Evolutionary conservation across 208 protist genomes (phyloP).

Genomic region (Acanthamoeba castellanii): DNA sequence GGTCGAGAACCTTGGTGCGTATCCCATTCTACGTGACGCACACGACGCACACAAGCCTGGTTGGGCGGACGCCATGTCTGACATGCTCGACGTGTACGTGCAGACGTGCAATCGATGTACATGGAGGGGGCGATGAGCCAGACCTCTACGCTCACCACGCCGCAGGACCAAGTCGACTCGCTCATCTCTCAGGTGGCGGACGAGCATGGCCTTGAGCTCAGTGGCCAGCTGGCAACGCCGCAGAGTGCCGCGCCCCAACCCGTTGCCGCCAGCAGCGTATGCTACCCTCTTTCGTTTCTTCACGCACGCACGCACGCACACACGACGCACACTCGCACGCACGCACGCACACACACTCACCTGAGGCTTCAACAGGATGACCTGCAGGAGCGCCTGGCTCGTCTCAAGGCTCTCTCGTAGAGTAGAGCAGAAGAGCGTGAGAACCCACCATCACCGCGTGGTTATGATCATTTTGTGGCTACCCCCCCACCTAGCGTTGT

Average conservation of each 20-base stretch:
- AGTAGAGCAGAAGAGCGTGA: too few relatives aligned
- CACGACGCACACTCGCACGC: too few relatives aligned
- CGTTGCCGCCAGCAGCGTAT: neutral
- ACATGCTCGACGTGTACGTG: slow-evolving; percentile 93
- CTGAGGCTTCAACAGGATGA: slow-evolving; percentile 6
- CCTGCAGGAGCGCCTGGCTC: slow-evolving; percentile 39
- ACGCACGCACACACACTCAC: neutral
- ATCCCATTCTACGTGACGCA: neutral
- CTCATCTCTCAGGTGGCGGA: slow-evolving; percentile 70
- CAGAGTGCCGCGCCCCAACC: neutral
- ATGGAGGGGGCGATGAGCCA: slow-evolving; percentile 69
- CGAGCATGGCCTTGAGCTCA: slow-evolving; percentile 61
- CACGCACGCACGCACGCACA: neutral
- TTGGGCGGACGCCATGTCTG: slow-evolving; percentile 79
- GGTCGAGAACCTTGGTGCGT: slow-evolving; percentile 97
- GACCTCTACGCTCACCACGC: slow-evolving; percentile 48
- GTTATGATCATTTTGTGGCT: too few relatives aligned
- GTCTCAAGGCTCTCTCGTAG: slow-evolving; percentile 45
- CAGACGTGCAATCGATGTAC: slow-evolving; percentile 62
- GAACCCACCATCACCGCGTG: too few relatives aligned
- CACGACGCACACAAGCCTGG: neutral
- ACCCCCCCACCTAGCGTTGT: too few relatives aligned
- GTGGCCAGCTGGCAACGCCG: slow-evolving; percentile 29
- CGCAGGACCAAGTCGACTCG: slow-evolving; percentile 69
- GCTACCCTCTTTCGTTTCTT: neutral